phyloP scores from a whole-genome alignment of 768 basidiomycete genomes.

The Tricholoma sp. region DNA sequence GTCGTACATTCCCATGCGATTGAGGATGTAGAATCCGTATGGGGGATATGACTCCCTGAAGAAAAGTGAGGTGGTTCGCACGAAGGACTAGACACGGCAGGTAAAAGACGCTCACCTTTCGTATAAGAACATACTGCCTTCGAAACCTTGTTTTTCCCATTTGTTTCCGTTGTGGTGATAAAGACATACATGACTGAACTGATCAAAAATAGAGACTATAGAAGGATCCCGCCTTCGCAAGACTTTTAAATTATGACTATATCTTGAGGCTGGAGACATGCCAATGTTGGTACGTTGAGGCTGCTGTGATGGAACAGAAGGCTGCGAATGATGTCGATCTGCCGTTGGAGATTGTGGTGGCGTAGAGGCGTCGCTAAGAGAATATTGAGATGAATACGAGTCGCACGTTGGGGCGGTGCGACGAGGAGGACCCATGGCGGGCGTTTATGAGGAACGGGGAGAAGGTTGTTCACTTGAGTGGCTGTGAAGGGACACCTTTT shows the following conservation, averaged over 20 bases:
- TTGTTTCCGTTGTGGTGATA: conserved; percentile 69
- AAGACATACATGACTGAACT: conserved; percentile 83
- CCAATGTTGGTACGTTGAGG: conserved; percentile 27
- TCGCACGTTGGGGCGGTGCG: conserved; percentile 15
- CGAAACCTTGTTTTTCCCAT: conserved; percentile 81
- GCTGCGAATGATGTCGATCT: conserved; percentile 14
- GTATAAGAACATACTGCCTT: conserved; percentile 88
- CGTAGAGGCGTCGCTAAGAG: conserved; percentile 7
- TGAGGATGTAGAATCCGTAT: conserved; percentile 82
- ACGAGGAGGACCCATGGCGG: conserved; percentile 27
- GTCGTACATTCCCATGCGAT: conserved; percentile 76
- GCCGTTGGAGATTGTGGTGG: conserved; percentile 12
- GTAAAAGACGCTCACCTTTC: conserved; percentile 55
- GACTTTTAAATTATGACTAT: conserved; percentile 76
- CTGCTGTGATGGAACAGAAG: conserved; percentile 17
- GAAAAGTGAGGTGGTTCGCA: conserved; percentile 10
- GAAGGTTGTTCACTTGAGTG: neutral
- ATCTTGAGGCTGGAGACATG: conserved; percentile 64
- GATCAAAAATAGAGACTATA: conserved; percentile 77
- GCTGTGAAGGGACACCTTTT: neutral
- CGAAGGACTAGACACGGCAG: neutral
- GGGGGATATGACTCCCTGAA: conserved; percentile 70
- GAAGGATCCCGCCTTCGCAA: conserved; percentile 74
- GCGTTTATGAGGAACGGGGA: neutral
- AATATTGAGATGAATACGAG: conserved; percentile 8